phyloP scores from a whole-genome alignment of 2,329 filamentous ascomycete genomes.

The Xylaria arbuscula region DNA sequence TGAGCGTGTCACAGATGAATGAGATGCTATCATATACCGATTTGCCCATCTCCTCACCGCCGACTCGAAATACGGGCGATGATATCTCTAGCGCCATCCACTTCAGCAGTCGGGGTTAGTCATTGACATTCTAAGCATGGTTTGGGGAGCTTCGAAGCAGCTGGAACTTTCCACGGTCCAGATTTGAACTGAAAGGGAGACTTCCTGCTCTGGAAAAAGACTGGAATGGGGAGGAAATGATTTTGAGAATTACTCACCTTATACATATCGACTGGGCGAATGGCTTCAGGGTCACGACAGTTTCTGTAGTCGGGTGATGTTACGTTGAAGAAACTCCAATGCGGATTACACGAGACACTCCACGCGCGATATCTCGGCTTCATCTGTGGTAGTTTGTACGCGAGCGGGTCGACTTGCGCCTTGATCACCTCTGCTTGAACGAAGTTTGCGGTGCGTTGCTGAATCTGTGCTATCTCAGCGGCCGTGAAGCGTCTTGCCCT shows the following conservation, averaged over 20 bases:
- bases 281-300: neutral
- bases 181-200: too few relatives aligned
- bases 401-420: neutral
- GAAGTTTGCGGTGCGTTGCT: neutral
- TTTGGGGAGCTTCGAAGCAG: too few relatives aligned
- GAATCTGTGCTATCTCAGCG: neutral
- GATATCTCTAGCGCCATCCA: conserved; percentile 37
- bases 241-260: too few relatives aligned
- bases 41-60: neutral
- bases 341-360: neutral
- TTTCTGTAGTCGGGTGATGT: neutral
- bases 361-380: conserved; percentile 2
- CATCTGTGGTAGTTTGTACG: neutral
- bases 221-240: too few relatives aligned
- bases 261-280: conserved; percentile 26
- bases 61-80: conserved; percentile 36
- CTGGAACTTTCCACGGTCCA: too few relatives aligned
- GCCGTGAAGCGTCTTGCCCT: neutral
- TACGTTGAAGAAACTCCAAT: neutral
- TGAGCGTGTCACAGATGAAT: conserved; percentile 24
- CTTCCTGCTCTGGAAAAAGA: too few relatives aligned
- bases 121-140: too few relatives aligned
- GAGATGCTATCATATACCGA: neutral
- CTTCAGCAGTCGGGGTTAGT: neutral
- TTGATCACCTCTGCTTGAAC: neutral